Base-by-base conservation (phyloP, 2,329 filamentous ascomycete genomes). In the Cytospora paraplurivora region DNA sequence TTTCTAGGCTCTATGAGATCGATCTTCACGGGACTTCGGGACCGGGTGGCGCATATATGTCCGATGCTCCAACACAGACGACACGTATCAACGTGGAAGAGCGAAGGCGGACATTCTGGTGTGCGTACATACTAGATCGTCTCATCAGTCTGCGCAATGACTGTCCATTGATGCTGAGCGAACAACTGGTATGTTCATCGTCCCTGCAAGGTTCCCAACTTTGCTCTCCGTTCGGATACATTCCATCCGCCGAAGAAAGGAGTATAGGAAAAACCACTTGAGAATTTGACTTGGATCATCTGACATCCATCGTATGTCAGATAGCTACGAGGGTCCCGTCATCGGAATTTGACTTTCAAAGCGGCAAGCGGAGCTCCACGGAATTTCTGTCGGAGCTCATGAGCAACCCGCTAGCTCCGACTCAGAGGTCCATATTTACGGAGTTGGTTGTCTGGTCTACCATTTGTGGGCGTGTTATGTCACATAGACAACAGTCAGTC, bases 61-160 rank as follows among this genome's bases (percentile, higher is more conserved):
- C 61, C n/a, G 50, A 27, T n/a, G 37, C 44, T 21, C 19, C 37
- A 37, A 19, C 34, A 7, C 27, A 54, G 62, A 62, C 7, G 67
- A 69, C n/a, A 21, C 53, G 60, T 13, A 62, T 70, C 27, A 60
- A 65, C n/a, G 55, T 37, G 12, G 70, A 72, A 44, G 68, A 71
- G 33, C 53, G 59, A 50, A 64, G 72, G 56, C 63, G 70, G 47
- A 70, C 69, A 0, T 71, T 72, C 54, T 72, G 70, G 70, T 66
- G 71, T 41, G 70, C 70, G 1, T 72, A 71, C 38, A 66, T 67
- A 15, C 66, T 72, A 2, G 70, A 72, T 58, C 66, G 70, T 3
- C 65, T 72, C n/a, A 66, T 71, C 51, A 68, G 66, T 33, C 52
- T 71, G 38, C 66, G 63, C 33, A 68, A 68, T 8, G 56, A 59